phyloP scores from a whole-genome alignment of 1,284 basidiomycete species.

The Chiua sp. region DNA sequence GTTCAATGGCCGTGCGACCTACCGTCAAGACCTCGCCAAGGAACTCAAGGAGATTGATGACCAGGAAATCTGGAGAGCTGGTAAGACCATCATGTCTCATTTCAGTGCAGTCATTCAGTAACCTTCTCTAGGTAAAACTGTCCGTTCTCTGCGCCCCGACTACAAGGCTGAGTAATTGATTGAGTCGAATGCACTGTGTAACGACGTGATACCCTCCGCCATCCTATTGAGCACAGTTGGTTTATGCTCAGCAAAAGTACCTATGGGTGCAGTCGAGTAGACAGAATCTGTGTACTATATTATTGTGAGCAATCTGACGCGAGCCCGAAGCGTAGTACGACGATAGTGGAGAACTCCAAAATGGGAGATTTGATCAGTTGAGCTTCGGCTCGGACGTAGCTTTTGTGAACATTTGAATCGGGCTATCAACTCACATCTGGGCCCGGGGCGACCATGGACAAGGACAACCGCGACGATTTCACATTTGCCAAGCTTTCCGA shows the following conservation, averaged over 20 bases:
- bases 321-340: not conserved
- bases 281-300: conserved; percentile 2
- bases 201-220: conserved; percentile 13
- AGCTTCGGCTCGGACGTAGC: no score
- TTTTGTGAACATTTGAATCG: no score
- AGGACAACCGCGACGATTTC: conserved; percentile 82
- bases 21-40: conserved; percentile 93
- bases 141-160: conserved; percentile 80
- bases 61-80: conserved; percentile 98
- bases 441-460: no score
- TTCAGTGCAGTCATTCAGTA: conserved; percentile 8
- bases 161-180: conserved; percentile 62
- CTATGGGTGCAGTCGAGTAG: conserved; percentile 25
- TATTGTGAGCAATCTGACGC: not conserved
- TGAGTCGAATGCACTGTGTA: not conserved
- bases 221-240: conserved; percentile 15
- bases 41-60: conserved; percentile 96
- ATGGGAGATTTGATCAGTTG: no score
- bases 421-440: no score
- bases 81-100: conserved; percentile 45
- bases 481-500: conserved; percentile 90
- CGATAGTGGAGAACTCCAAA: not conserved
- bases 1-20: conserved; percentile 93
- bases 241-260: conserved; percentile 31
- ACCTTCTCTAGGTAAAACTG: conserved; percentile 63